Conservation (phyloP, 768 basidiomycete genomes). For the Exsudoporus frostii region DNA sequence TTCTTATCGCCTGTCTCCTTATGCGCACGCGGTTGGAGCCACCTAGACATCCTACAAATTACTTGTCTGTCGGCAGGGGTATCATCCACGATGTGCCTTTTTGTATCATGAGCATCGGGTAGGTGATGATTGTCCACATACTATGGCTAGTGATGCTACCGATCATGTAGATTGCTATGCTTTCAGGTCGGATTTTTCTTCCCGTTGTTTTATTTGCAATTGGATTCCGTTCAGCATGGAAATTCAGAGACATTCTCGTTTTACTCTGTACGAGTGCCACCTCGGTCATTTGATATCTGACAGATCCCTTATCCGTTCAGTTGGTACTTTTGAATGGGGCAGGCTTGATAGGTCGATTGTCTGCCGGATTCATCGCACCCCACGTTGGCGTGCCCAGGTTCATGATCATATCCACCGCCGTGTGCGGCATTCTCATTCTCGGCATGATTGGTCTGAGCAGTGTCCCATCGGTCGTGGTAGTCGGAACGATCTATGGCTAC, state of each 20-base stretch:
- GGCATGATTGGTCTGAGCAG: constrained; percentile 40
- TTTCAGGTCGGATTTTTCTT: constrained; percentile 42
- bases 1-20: constrained; percentile 32
- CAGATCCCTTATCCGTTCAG: constrained; percentile 21
- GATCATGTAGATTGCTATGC: constrained; percentile 13
- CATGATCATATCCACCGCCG: constrained; percentile 33
- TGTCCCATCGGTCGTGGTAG: constrained; percentile 34
- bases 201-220: constrained; percentile 56
- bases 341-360: constrained; percentile 48
- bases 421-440: constrained; percentile 38
- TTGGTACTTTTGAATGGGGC: constrained; percentile 52
- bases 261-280: constrained; percentile 41
- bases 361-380: constrained; percentile 44
- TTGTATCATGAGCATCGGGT: constrained; percentile 21
- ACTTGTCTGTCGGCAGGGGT: constrained; percentile 15
- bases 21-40: constrained; percentile 42
- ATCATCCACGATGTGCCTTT: constrained; percentile 16
- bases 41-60: constrained; percentile 12
- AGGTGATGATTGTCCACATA: constrained; percentile 1
- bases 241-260: constrained; percentile 49
- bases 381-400: constrained; percentile 43
- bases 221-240: constrained; percentile 48
- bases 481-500: constrained; percentile 45
- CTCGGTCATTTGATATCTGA: not conserved
- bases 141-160: not conserved